Conservation (phyloP, 2,329 filamentous ascomycete genomes). For the Botrytis sinoallii region DNA sequence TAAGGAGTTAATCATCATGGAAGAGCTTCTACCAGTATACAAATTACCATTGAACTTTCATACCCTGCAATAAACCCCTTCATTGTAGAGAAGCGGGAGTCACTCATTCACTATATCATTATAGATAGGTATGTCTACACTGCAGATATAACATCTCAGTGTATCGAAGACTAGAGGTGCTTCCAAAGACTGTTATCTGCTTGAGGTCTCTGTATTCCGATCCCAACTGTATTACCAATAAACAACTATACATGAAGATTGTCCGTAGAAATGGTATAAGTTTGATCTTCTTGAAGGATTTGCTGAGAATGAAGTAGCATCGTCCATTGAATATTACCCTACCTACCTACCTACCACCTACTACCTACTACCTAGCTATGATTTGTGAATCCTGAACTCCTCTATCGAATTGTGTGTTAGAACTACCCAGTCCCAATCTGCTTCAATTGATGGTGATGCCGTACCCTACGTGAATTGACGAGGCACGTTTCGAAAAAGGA, state of each 20-base stretch:
- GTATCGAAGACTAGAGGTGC: not conserved
- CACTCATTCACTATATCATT: not conserved
- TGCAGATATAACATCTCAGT: not conserved
- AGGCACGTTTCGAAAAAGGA: not conserved
- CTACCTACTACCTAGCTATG: not conserved
- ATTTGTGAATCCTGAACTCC: not conserved
- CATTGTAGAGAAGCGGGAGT: not conserved
- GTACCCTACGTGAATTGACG: not conserved
- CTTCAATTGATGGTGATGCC: not conserved
- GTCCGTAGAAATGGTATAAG: not conserved
- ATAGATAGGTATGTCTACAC: not conserved
- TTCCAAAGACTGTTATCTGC: not conserved
- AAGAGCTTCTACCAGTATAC: not conserved
- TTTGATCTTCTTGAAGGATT: not conserved
- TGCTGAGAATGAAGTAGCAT: not conserved
- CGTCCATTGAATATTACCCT: not conserved
- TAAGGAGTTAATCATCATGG: not conserved
- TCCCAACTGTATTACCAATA: too few relatives aligned
- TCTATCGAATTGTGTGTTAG: not conserved
- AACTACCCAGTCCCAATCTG: too few relatives aligned
- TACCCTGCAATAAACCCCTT: not conserved
- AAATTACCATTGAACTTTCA: not conserved
- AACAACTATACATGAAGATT: too few relatives aligned
- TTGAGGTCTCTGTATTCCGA: too few relatives aligned
- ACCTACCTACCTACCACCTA: not conserved